phyloP scores from a whole-genome alignment of 2,329 filamentous ascomycete species.

The Fusarium veterinarium region DNA sequence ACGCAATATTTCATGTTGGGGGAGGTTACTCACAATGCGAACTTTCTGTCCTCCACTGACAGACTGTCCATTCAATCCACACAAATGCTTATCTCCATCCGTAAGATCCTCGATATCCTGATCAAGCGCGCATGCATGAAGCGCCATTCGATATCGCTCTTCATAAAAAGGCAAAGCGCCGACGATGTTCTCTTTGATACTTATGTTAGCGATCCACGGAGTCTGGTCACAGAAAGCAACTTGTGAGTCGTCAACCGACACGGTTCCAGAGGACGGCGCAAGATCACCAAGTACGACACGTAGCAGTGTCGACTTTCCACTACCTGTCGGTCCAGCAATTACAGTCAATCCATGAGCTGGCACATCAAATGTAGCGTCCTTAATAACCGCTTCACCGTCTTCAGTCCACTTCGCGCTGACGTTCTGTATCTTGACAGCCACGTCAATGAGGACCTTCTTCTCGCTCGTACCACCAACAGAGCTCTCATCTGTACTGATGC shows the following conservation, averaged over 20 bases:
- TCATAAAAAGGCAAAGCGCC: not conserved
- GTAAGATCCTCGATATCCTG: not conserved
- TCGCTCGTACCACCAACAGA: accelerated
- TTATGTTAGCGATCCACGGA: not conserved
- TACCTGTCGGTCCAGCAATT: not conserved
- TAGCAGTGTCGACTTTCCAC: not conserved
- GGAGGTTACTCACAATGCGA: not conserved
- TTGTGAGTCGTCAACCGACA: not conserved
- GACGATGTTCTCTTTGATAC: not conserved
- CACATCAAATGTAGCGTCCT: not conserved
- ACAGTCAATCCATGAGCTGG: not conserved
- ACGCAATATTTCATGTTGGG: accelerated
- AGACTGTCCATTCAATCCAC: not conserved
- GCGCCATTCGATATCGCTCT: not conserved
- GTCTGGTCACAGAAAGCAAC: not conserved
- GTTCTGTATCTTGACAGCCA: not conserved
- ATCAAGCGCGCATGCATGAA: not conserved
- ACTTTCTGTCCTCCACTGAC: slow-evolving; percentile 5
- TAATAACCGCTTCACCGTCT: not conserved
- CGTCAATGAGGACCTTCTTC: not conserved
- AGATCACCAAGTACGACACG: not conserved
- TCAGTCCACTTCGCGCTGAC: not conserved
- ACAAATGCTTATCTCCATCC: not conserved
- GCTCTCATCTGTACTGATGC: not conserved
- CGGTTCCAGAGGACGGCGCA: not conserved